These are phyloP conservation scores for Ophiostoma quercus DNA, from an alignment of 2,329 filamentous ascomycete genomes.

Conservation along the genomic window DNA sequence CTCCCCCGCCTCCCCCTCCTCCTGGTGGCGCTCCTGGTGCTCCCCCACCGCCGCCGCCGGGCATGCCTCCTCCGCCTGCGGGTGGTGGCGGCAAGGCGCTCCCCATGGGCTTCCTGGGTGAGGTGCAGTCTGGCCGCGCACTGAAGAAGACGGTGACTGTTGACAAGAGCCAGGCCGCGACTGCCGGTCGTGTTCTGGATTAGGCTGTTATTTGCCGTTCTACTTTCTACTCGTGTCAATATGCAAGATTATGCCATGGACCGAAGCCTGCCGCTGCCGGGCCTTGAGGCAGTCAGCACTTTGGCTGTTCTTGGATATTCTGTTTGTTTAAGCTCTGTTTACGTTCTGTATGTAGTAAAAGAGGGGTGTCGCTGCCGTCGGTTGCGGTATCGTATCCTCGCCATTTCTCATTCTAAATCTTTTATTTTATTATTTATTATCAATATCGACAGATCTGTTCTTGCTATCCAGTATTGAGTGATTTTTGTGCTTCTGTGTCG, in stretches of 20 bases:
- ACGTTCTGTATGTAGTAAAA: neutral
- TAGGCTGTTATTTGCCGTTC: slow-evolving; percentile 31
- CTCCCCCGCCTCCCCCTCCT: slow-evolving; percentile 39
- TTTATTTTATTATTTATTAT: neutral
- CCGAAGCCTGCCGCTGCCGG: neutral
- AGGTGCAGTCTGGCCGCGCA: slow-evolving; percentile 74
- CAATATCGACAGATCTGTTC: neutral
- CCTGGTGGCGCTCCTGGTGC: slow-evolving; percentile 32
- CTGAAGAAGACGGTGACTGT: slow-evolving; percentile 86
- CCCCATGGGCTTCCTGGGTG: slow-evolving; percentile 63
- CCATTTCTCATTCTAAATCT: neutral
- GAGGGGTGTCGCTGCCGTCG: neutral
- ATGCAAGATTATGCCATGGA: neutral
- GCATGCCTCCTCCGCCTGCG: slow-evolving; percentile 35
- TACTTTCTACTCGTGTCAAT: neutral
- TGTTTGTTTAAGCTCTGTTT: neutral
- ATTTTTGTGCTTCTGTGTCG: too few relatives aligned
- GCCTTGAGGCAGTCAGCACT: neutral
- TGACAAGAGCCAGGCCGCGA: slow-evolving; percentile 68
- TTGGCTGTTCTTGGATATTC: neutral
- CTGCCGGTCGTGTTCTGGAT: slow-evolving; percentile 69
- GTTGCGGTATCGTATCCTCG: neutral
- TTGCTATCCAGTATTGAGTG: neutral
- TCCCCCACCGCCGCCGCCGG: slow-evolving; percentile 41
- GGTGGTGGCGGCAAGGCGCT: slow-evolving; percentile 39